phyloP scores from a whole-genome alignment of 495 filamentous ascomycete species.

The Parachaetomium inaequale region DNA sequence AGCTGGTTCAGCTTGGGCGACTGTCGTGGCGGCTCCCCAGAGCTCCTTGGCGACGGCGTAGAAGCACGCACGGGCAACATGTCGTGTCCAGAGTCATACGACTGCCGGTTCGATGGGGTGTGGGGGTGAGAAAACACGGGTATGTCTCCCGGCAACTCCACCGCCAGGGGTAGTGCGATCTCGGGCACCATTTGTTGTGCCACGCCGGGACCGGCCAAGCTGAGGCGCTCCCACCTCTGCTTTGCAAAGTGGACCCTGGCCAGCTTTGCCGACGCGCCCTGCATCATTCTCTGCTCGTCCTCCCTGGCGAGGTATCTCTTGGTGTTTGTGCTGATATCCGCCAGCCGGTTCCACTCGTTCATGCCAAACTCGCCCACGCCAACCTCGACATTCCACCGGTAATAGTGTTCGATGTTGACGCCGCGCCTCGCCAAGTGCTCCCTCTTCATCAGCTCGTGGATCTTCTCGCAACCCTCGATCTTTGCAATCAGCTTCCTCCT shows the following conservation, averaged over 20 bases:
- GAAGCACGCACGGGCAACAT: slow-evolving; percentile 35
- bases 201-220: slow-evolving; percentile 29
- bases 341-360: slow-evolving; percentile 94
- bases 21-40: slow-evolving; percentile 40
- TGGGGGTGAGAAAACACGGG: slow-evolving; percentile 32
- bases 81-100: slow-evolving; percentile 48
- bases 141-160: slow-evolving; percentile 49
- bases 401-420: slow-evolving; percentile 88
- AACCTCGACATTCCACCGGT: slow-evolving; percentile 93
- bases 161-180: slow-evolving; percentile 40
- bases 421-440: slow-evolving; percentile 72
- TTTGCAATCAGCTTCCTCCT: slow-evolving; percentile 76
- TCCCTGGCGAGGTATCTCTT: slow-evolving; percentile 72
- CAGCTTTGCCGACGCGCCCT: slow-evolving; percentile 73
- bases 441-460: slow-evolving; percentile 75
- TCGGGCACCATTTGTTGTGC: slow-evolving; percentile 34
- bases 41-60: slow-evolving; percentile 43
- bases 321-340: slow-evolving; percentile 90
- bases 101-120: slow-evolving; percentile 40
- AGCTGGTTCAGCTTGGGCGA: slow-evolving; percentile 32
- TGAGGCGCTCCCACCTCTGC: slow-evolving; percentile 39
- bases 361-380: slow-evolving; percentile 97
- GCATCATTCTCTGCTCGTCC: slow-evolving; percentile 70
- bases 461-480: slow-evolving; percentile 92
- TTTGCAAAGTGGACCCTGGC: slow-evolving; percentile 73